Evolutionary conservation across 2,329 filamentous ascomycete species (phyloP).

Genomic region (Scedosporium dehoogii): DNA sequence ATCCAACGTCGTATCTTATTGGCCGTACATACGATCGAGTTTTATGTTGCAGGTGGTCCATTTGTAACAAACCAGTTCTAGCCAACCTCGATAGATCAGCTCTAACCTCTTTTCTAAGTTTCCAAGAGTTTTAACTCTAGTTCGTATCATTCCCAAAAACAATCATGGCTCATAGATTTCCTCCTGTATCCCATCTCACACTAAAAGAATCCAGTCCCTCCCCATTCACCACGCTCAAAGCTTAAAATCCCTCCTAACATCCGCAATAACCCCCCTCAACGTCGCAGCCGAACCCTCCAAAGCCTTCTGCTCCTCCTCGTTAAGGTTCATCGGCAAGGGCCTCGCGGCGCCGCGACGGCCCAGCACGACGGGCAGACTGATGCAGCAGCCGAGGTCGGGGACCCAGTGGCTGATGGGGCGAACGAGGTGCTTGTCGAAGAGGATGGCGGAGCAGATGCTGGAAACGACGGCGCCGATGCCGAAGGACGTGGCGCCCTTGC

Average conservation of each 20-base stretch:
- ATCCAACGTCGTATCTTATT: too few species aligned
- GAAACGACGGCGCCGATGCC: constrained; percentile 7
- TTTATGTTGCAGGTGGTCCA: too few species aligned
- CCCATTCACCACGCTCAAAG: background rate
- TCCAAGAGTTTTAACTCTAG: background rate
- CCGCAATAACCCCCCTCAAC: constrained; percentile 2
- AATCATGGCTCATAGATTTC: background rate
- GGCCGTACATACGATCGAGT: too few species aligned
- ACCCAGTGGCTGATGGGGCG: constrained; percentile 6
- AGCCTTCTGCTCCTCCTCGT: background rate
- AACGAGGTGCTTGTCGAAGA: constrained; percentile 7
- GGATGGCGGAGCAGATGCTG: constrained; percentile 6
- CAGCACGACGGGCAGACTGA: constrained; percentile 6
- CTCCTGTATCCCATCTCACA: background rate
- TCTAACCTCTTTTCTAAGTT: background rate
- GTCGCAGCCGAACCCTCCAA: constrained; percentile 1
- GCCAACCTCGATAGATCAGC: background rate
- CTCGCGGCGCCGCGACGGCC: constrained; percentile 3
- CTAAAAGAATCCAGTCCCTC: background rate
- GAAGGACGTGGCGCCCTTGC: constrained; percentile 7
- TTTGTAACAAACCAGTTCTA: too few species aligned
- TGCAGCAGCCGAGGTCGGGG: constrained; percentile 4
- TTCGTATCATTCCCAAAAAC: too few species aligned
- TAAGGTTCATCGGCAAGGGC: background rate
- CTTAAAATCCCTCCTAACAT: constrained; percentile 5